Base-by-base conservation (phyloP, 1,284 basidiomycete species). In the Ustilago esculenta region DNA sequence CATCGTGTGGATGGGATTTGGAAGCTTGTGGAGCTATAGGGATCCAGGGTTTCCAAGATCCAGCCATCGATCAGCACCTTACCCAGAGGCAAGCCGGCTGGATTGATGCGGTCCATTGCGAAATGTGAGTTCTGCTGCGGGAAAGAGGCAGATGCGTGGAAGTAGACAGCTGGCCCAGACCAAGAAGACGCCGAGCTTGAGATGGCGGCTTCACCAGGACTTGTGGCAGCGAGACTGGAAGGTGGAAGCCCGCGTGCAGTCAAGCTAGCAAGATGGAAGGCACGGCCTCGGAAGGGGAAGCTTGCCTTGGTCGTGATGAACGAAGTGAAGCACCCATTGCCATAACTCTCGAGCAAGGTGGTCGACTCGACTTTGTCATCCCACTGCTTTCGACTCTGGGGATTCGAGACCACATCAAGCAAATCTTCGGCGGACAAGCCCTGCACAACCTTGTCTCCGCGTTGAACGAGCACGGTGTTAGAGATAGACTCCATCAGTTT, bases 31-130 rank as follows among this genome's bases (percentile, higher is more conserved):
- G 90, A 90, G 37, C 92, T 92, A 81, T 98, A 98, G 0, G 96
- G 95, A 81, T 98, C 95, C 39, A 98, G 86, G 1, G 94, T 98
- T 84, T 99, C 94, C 70, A 97, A 83, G 39, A 97, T 90, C 96
- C 96, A 99, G 0, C 92, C 95, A 73, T 98, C 94, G 3, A 99
- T 84, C 65, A 92, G 89, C 39, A 94, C 85, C 18, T 90, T 88
- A 0, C 93, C 94, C 9, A 92, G 84, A 0, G 92, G 92, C 12
- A 94, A 85, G 0, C 66, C 80, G 44, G 87, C 87, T 0, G 92
- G 86, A 78, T 98, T 98, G 83, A 92, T 90, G 18, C 52, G 48
- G 10, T 85, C 48, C 41, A 51, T 91, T 7, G 89, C 90, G 0
- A 91, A 87, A 1, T 89, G 88, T 2, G 91, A 90, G 69, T 87